Evolutionary conservation across 192 early-diverging fungal genomes (phyloP).

Genomic region (Coemansia sp.): DNA sequence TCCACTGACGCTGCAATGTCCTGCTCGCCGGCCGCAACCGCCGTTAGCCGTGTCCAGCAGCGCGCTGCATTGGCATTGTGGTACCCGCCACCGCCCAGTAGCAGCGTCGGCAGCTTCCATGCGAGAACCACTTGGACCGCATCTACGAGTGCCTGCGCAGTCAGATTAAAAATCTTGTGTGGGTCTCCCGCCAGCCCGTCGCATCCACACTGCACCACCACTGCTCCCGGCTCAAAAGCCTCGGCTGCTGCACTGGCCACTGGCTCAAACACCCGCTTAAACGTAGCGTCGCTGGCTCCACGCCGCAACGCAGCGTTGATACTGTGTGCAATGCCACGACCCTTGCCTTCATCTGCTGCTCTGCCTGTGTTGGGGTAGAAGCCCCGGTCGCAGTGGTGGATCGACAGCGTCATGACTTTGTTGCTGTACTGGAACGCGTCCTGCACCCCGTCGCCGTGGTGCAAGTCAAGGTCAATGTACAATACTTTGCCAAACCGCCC

Average conservation of each 20-base stretch:
- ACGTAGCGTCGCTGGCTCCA: slow-evolving; percentile 83
- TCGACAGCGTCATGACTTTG: slow-evolving; percentile 92
- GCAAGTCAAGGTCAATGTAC: slow-evolving; percentile 96
- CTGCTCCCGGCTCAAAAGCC: slow-evolving; percentile 72
- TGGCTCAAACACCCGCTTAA: slow-evolving; percentile 72
- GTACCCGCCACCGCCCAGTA: slow-evolving; percentile 77
- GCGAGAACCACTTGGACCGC: slow-evolving; percentile 18
- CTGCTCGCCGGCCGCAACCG: slow-evolving; percentile 54
- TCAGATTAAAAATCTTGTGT: slow-evolving; percentile 43
- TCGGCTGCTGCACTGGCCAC: slow-evolving; percentile 71
- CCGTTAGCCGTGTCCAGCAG: slow-evolving; percentile 94
- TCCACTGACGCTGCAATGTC: slow-evolving; percentile 31
- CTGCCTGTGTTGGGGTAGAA: slow-evolving; percentile 93
- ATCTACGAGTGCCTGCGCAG: slow-evolving; percentile 20
- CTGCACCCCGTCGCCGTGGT: slow-evolving; percentile 98
- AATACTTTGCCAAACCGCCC: slow-evolving; percentile 79
- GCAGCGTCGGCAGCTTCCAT: slow-evolving; percentile 22
- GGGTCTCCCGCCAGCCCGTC: slow-evolving; percentile 54
- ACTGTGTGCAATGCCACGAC: slow-evolving; percentile 76
- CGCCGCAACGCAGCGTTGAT: slow-evolving; percentile 89
- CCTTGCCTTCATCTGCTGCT: slow-evolving; percentile 72
- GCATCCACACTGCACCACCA: slow-evolving; percentile 90
- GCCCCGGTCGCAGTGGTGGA: slow-evolving; percentile 92
- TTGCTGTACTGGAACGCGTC: slow-evolving; percentile 92
- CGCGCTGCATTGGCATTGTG: slow-evolving; percentile 85